Conservation (phyloP, 2,329 filamentous ascomycete species). For the Fusarium tricinctum region DNA sequence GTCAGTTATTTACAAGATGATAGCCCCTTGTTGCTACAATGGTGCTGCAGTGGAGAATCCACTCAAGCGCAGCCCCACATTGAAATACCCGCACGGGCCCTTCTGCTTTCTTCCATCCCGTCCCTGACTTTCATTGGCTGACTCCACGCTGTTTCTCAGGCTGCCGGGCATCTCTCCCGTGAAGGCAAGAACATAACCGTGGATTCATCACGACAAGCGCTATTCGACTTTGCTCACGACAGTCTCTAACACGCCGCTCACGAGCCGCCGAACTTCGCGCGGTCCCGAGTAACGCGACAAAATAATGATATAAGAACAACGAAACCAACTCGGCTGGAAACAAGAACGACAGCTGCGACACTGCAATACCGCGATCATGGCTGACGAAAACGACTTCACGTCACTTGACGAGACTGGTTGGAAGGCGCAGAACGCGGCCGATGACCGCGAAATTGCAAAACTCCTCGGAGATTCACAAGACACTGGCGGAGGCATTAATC, state of each 20-base stretch:
- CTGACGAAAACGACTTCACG: slow-evolving; percentile 53
- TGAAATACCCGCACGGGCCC: slow-evolving; percentile 22
- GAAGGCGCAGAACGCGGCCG: slow-evolving; percentile 62
- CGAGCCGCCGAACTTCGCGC: slow-evolving; percentile 18
- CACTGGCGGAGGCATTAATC: slow-evolving; percentile 57
- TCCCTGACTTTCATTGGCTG: slow-evolving; percentile 31
- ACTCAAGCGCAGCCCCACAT: slow-evolving; percentile 22
- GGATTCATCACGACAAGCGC: slow-evolving; percentile 30
- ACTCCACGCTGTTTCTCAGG: slow-evolving; percentile 25
- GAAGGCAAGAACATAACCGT: slow-evolving; percentile 28
- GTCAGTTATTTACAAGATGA: neutral
- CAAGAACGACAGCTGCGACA: slow-evolving; percentile 43
- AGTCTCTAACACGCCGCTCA: slow-evolving; percentile 11
- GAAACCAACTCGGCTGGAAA: slow-evolving; percentile 42
- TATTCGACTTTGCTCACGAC: slow-evolving; percentile 3
- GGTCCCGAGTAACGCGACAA: slow-evolving; percentile 4
- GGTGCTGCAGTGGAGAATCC: slow-evolving; percentile 13
- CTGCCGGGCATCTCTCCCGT: slow-evolving; percentile 19
- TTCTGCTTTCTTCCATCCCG: slow-evolving; percentile 15
- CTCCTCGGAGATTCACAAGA: slow-evolving; percentile 61
- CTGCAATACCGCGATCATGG: slow-evolving; percentile 52
- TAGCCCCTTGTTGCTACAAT: slow-evolving; percentile 5
- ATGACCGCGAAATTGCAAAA: slow-evolving; percentile 63
- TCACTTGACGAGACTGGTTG: slow-evolving; percentile 55
- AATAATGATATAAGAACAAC: slow-evolving; percentile 50